Percentiles rank a stretch among this genome's conserved stretches.
Evolutionary conservation across 805 yeast species (phyloP).

Genomic region (Candida xiaguanensis): DNA sequence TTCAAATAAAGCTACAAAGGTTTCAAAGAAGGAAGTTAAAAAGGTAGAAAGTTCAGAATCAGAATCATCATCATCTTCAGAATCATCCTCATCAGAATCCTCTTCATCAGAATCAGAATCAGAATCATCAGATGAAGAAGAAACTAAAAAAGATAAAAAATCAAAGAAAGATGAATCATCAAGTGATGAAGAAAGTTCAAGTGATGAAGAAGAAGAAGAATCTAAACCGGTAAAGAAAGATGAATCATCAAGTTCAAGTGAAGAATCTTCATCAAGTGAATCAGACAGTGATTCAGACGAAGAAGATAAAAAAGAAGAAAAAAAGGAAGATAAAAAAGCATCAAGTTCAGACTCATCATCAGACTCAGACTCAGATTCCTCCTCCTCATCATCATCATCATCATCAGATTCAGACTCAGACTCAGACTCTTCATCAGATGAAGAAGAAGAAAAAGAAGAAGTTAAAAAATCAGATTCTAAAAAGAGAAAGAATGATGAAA

Average conservation of each 20-base stretch:
- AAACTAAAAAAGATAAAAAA: slow-evolving; percentile 3
- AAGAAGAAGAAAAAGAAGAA: slow-evolving; percentile 19
- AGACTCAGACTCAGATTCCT: slow-evolving; percentile 21
- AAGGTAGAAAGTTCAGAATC: slow-evolving; percentile 19
- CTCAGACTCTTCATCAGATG: slow-evolving; percentile 21
- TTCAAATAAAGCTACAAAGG: slow-evolving; percentile 12
- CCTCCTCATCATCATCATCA: slow-evolving; percentile 18
- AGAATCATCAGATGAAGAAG: slow-evolving; percentile 1
- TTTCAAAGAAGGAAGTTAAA: slow-evolving; percentile 17
- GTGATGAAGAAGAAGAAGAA: slow-evolving; percentile 10
- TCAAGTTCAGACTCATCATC: slow-evolving; percentile 15
- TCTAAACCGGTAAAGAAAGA: slow-evolving; percentile 20
- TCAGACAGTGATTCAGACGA: slow-evolving; percentile 18
- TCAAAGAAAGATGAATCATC: slow-evolving; percentile 9
- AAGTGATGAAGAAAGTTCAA: slow-evolving; percentile 9
- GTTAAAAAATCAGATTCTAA: slow-evolving; percentile 32
- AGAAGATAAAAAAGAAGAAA: slow-evolving; percentile 28
- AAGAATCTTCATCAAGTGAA: slow-evolving; percentile 22
- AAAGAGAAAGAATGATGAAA: slow-evolving; percentile 36
- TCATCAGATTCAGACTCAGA: slow-evolving; percentile 24
- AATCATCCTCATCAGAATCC: neutral
- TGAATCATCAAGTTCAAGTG: slow-evolving; percentile 16
- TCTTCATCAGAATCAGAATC: slow-evolving; percentile 3
- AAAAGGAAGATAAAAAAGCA: slow-evolving; percentile 23
- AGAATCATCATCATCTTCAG: slow-evolving; percentile 5